Conservation (phyloP, 2,329 filamentous ascomycete species). For the Penicillium palitans region DNA sequence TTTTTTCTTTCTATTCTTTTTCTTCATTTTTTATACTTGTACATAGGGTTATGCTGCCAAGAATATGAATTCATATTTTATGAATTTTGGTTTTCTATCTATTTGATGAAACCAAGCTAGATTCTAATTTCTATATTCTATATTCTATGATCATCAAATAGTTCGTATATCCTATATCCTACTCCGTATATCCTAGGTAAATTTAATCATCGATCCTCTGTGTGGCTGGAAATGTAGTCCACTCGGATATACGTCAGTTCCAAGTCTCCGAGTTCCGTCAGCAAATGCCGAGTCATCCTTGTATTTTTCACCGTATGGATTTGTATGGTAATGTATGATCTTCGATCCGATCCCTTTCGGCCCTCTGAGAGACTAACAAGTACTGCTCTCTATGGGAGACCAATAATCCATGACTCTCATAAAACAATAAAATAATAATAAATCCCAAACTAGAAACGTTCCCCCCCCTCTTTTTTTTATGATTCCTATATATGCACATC, state of each 20-base stretch:
- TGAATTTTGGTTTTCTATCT: not conserved
- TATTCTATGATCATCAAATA: not conserved
- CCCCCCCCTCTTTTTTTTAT: slow-evolving; percentile 2
- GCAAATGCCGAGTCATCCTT: slow-evolving; percentile 21
- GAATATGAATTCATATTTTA: not conserved
- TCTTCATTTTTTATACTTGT: not conserved
- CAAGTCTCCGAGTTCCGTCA: slow-evolving; percentile 23
- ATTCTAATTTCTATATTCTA: not conserved
- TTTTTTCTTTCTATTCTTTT: too few relatives aligned
- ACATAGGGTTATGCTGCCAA: not conserved
- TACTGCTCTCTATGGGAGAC: not conserved
- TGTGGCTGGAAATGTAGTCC: slow-evolving; percentile 19
- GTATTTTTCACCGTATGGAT: not conserved
- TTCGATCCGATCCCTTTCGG: not conserved
- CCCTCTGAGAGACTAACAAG: too few relatives aligned
- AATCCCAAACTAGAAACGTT: not conserved
- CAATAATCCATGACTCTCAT: not conserved
- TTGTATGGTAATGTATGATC: not conserved
- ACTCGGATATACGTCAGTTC: slow-evolving; percentile 23
- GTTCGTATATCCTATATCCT: too few relatives aligned
- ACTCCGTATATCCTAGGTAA: too few relatives aligned
- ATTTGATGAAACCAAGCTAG: not conserved
- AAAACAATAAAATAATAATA: not conserved
- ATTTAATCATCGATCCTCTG: too few relatives aligned
- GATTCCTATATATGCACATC: slow-evolving; percentile 5